Percentiles rank a stretch among this genome's conserved stretches.
Conservation (phyloP, 1,139 yeast genomes). For the Candida tropicalis region DNA sequence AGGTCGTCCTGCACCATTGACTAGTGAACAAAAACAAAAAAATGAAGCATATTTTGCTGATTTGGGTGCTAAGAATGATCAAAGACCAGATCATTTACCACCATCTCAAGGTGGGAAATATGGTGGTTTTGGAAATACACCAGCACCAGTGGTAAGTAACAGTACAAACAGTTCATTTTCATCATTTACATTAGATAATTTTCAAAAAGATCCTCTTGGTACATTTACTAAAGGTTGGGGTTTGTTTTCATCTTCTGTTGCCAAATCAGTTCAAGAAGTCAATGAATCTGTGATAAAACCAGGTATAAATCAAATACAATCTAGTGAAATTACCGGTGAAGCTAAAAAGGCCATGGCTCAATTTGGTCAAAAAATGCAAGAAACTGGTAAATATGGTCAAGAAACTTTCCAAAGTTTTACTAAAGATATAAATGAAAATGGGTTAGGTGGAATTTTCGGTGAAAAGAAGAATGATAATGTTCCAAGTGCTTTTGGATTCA, state of each 20-base stretch:
- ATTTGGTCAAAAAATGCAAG: conserved; percentile 92
- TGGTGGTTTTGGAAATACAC: conserved; percentile 87
- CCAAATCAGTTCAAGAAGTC: conserved; percentile 82
- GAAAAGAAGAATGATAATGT: conserved; percentile 32
- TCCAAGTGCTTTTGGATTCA: conserved; percentile 72
- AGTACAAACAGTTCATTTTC: conserved; percentile 24
- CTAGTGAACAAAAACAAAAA: conserved; percentile 51
- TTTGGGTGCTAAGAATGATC: conserved; percentile 71
- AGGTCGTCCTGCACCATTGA: conserved; percentile 28
- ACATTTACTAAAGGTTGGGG: conserved; percentile 95
- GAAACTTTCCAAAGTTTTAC: conserved; percentile 70
- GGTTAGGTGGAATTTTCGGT: conserved; percentile 52
- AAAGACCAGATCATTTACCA: conserved; percentile 76
- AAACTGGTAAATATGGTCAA: conserved; percentile 74
- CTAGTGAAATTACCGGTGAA: conserved; percentile 76
- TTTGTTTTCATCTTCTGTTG: conserved; percentile 77
- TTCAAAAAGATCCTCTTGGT: conserved; percentile 87
- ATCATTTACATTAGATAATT: conserved; percentile 66
- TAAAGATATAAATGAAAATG: conserved; percentile 40
- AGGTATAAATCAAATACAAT: conserved; percentile 76
- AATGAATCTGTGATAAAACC: conserved; percentile 90
- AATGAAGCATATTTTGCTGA: conserved; percentile 84
- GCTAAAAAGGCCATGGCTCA: conserved; percentile 92
- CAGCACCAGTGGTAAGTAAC: conserved; percentile 41
- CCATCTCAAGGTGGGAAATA: conserved; percentile 96